A percentile compares a stretch with the other conserved stretches of the same genome.
Conservation (phyloP, 129 eudicot species). For the Arctium minus region DNA sequence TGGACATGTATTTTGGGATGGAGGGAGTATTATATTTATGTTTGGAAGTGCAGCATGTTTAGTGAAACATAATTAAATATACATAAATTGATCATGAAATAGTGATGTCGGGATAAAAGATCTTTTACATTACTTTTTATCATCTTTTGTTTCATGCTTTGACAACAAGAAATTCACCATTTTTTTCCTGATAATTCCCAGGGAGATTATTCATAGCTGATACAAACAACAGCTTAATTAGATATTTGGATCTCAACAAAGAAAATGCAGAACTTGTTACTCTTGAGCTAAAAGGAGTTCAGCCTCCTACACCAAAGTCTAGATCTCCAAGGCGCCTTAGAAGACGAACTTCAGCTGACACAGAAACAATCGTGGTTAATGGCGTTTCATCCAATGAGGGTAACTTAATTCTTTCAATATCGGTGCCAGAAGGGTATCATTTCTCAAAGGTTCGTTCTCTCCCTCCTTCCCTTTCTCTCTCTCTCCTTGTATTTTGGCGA, state of each 20-base stretch:
- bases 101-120: not conserved
- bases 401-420: slow-evolving; percentile 49
- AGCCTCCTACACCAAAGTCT: slow-evolving; percentile 63
- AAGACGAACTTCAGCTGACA: slow-evolving; percentile 67
- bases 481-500: not conserved
- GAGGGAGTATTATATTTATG: not conserved
- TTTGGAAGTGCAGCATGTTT: not conserved
- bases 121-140: not conserved
- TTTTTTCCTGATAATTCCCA: slow-evolving; percentile 24
- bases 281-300: slow-evolving; percentile 88
- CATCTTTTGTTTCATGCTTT: not conserved
- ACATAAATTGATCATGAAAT: not conserved
- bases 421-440: slow-evolving; percentile 91
- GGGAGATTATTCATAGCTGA: slow-evolving; percentile 83
- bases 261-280: slow-evolving; percentile 51
- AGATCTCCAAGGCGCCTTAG: slow-evolving; percentile 77
- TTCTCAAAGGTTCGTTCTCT: slow-evolving; percentile 81
- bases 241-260: slow-evolving; percentile 63
- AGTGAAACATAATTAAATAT: not conserved
- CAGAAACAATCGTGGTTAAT: slow-evolving; percentile 50
- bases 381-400: slow-evolving; percentile 83
- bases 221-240: slow-evolving; percentile 87
- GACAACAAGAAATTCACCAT: not conserved
- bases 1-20: too few species aligned
- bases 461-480: slow-evolving; percentile 12